A percentile compares a stretch with the other conserved stretches of the same genome.
These are phyloP conservation scores for Pyrenophora tritici-repentis DNA, from an alignment of 2,329 filamentous ascomycete species.

Conservation along the genomic window DNA sequence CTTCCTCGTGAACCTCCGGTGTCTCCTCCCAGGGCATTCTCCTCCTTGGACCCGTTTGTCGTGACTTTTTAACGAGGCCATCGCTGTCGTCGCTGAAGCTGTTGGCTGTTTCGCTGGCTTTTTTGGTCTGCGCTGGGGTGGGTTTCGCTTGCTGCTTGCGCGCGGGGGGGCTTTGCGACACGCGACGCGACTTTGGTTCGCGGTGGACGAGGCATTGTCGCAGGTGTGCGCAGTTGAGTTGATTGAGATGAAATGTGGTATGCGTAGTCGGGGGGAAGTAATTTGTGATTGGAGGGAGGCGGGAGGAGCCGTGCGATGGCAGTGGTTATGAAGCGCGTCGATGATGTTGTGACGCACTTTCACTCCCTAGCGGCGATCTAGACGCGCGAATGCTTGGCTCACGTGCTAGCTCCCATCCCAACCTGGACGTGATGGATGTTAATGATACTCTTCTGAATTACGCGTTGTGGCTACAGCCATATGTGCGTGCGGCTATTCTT, in stretches of 20 bases:
- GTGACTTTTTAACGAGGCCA: constrained; percentile 39
- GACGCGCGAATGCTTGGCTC: constrained; percentile 17
- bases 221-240: constrained; percentile 1
- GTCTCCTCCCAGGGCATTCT: constrained; percentile 26
- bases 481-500: too few species aligned
- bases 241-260: background rate
- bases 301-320: constrained; percentile 10
- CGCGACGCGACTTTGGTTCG: constrained; percentile 46
- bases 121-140: constrained; percentile 22
- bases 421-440: background rate
- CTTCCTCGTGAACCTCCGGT: constrained; percentile 25
- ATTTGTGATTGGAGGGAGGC: constrained; percentile 2
- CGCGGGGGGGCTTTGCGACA: constrained; percentile 33
- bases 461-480: too few species aligned
- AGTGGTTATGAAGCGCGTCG: constrained; percentile 14
- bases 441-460: background rate
- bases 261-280: constrained; percentile 12
- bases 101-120: constrained; percentile 19
- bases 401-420: constrained; percentile 7
- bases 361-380: constrained; percentile 15
- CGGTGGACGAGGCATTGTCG: constrained; percentile 45
- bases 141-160: constrained; percentile 26
- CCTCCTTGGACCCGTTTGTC: constrained; percentile 25
- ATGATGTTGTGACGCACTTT: constrained; percentile 20
- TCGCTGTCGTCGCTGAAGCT: constrained; percentile 46